These are phyloP conservation scores for Arthroderma uncinatum DNA, from an alignment of 2,329 filamentous ascomycete genomes.

Conservation along the genomic window DNA sequence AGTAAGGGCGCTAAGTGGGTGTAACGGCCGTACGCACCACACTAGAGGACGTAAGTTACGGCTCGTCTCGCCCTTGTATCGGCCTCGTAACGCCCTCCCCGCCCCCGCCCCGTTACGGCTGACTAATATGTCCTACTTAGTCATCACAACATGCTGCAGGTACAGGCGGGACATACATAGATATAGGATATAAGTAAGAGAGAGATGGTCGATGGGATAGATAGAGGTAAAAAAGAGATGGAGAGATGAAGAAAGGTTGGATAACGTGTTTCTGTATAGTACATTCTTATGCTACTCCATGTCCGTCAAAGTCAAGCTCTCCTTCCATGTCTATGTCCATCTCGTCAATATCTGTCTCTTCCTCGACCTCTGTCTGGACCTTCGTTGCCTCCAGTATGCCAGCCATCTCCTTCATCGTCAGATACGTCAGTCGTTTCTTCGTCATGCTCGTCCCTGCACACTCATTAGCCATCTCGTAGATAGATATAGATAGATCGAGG, in stretches of 20 bases:
- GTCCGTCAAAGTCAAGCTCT: neutral
- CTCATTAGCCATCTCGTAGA: neutral
- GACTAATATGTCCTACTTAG: neutral
- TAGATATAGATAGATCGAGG: neutral
- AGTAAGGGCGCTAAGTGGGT: neutral
- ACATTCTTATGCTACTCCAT: neutral
- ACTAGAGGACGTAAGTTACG: neutral
- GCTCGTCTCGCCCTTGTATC: neutral
- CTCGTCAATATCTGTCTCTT: neutral
- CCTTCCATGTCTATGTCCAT: neutral
- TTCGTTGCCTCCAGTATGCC: neutral
- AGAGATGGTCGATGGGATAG: neutral
- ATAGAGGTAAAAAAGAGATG: neutral
- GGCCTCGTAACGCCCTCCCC: neutral
- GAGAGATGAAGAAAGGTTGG: neutral
- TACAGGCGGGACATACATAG: neutral
- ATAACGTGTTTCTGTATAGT: neutral
- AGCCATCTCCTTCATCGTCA: slow-evolving; percentile 17
- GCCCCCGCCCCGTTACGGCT: neutral
- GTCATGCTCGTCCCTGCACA: slow-evolving; percentile 19
- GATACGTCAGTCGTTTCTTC: slow-evolving; percentile 16
- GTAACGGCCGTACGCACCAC: neutral
- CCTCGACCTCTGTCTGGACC: neutral
- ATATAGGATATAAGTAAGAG: neutral
- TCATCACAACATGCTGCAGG: neutral